These are phyloP conservation scores for Imleria badia DNA, from an alignment of 768 basidiomycete species.

Conservation along the genomic window DNA sequence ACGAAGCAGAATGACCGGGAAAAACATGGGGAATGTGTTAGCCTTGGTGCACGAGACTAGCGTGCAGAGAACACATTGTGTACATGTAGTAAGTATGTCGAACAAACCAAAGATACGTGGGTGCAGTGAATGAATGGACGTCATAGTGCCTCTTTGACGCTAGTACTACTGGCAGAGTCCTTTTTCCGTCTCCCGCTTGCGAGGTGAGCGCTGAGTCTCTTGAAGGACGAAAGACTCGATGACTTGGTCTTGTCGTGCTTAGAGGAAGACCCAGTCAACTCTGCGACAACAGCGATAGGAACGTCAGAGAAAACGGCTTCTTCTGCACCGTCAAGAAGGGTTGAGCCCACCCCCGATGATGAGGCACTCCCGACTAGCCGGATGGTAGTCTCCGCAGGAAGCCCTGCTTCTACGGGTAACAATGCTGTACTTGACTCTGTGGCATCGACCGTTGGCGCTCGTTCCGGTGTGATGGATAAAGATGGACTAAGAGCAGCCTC, in stretches of 20 bases:
- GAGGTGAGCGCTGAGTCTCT: slow-evolving; percentile 47
- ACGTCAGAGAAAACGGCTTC: slow-evolving; percentile 36
- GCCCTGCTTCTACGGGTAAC: slow-evolving; percentile 16
- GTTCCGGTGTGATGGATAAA: slow-evolving; percentile 14
- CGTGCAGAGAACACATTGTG: slow-evolving; percentile 15
- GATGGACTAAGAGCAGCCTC: slow-evolving; percentile 33
- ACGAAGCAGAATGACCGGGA: slow-evolving; percentile 10
- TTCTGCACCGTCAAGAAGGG: slow-evolving; percentile 35
- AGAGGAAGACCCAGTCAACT: slow-evolving; percentile 24
- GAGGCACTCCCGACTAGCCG: slow-evolving; percentile 61
- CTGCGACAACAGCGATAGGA: slow-evolving; percentile 36
- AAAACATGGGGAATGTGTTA: slow-evolving; percentile 6
- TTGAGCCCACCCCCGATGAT: slow-evolving; percentile 28
- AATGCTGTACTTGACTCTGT: slow-evolving; percentile 9
- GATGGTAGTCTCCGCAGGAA: slow-evolving; percentile 44
- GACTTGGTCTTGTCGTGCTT: slow-evolving; percentile 52
- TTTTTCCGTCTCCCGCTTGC: slow-evolving; percentile 49
- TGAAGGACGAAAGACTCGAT: slow-evolving; percentile 54
- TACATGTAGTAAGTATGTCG: slow-evolving; percentile 24
- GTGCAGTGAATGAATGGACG: slow-evolving; percentile 10
- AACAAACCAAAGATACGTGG: slow-evolving; percentile 19
- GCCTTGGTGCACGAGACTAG: slow-evolving; percentile 16
- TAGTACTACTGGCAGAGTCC: slow-evolving; percentile 48
- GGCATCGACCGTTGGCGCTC: background rate
- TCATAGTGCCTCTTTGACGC: slow-evolving; percentile 41